Evolutionary conservation across 768 basidiomycete species (phyloP), one percentile per base, ranked within the genome.

Genomic region (Lyophyllum semitale): DNA sequence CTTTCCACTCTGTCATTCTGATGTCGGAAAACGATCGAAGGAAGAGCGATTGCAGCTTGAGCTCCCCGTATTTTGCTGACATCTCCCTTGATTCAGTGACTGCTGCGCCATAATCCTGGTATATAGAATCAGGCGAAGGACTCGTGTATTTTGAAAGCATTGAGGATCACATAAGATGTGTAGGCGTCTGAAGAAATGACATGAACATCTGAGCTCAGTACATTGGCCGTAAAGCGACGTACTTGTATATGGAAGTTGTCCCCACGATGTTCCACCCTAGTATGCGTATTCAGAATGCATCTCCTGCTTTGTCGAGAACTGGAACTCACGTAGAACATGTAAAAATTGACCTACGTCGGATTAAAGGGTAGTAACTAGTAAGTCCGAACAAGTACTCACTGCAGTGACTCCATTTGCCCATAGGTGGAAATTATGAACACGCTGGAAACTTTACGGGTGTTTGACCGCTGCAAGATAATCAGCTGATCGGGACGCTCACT

Each of bases 391-490:
- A 33, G n/a, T 15, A 15, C 57, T 17, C 30, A 61, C 60, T 18
- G 60, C 60, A 29, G 60, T 61, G 23, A 61, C 60, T 17, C 60
- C 60, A 33, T 58, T 58, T n/a, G 57, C 60, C 60, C 60, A 61
- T n/a, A 61, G 38, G 45, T 54, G 53, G 35, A 55, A 55, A 44
- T 61, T 55, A 37, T 61, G 46, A 42, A 61, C 54, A 17, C 60
- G 57, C 29, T 61, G 60, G 32, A 61, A 61, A 22, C 60, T 61
- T 35, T 11, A 37, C 30, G n/a, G 18, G 37, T 2, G 18, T 4
- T 11, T 13, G 8, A 3, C 38, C 18, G 22, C 2, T 27, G 29
- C 25, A 35, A 33, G 41, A 8, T 11, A n/a, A n/a, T 6, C n/a
- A 4, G 37, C 13, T 25, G 25, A 37, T 18, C 3, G 7, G 15